Evolutionary conservation across 768 basidiomycete genomes (phyloP).

Genomic region (Kwoniella newhampshirensis): DNA sequence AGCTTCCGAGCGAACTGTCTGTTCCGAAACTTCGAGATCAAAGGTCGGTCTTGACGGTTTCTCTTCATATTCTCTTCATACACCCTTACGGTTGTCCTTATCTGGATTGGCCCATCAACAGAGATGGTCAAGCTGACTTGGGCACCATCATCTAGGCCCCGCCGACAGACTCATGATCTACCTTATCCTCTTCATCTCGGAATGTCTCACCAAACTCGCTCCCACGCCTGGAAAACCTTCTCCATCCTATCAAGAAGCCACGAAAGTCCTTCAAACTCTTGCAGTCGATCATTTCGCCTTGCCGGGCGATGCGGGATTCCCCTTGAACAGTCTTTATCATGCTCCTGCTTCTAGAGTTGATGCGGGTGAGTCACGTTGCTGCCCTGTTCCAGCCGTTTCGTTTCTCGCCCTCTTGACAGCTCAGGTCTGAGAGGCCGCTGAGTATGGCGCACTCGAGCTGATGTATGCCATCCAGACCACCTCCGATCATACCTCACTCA

Average conservation of each 20-base stretch:
- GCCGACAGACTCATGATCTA: constrained; percentile 95
- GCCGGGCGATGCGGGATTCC: constrained; percentile 94
- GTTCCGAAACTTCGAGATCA: constrained; percentile 99
- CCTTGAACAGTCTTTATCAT: constrained; percentile 87
- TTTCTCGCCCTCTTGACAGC: no score
- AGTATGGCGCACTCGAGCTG: neutral
- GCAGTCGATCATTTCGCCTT: constrained; percentile 90
- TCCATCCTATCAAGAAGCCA: constrained; percentile 66
- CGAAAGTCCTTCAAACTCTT: constrained; percentile 82
- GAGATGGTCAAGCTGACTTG: constrained; percentile 4
- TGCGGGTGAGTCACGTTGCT: constrained; percentile 62
- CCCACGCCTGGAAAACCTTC: constrained; percentile 58
- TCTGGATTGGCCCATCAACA: no score
- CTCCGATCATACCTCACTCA: constrained; percentile 89
- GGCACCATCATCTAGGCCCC: constrained; percentile 61
- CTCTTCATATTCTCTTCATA: neutral
- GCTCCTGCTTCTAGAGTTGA: constrained; percentile 72
- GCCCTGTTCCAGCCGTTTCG: no score
- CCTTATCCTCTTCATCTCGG: constrained; percentile 95
- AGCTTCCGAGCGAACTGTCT: constrained; percentile 94
- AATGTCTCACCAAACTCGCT: constrained; percentile 90
- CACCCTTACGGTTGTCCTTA: no score
- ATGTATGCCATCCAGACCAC: constrained; percentile 67
- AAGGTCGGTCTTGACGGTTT: constrained; percentile 56
- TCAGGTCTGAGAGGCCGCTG: no score